Evolutionary conservation across 805 yeast species (phyloP), one percentile per base, ranked within the genome.

Genomic region (Ogataea neopini): DNA sequence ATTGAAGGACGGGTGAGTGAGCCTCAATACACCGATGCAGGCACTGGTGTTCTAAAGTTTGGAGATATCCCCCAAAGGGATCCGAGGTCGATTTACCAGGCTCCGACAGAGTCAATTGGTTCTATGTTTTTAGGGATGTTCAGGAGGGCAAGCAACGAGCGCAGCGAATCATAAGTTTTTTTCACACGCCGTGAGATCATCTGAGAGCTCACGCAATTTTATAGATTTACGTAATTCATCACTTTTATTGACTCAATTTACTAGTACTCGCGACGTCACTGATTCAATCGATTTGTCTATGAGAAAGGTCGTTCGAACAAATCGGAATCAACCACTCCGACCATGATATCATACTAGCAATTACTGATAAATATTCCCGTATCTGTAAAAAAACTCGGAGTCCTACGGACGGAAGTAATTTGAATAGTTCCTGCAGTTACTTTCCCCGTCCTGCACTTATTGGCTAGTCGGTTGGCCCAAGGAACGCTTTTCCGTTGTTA

Each of bases 41-140:
- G 32, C 13, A 18, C 18, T n/a, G n/a, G 14, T 33, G 40, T 25
- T 20, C 50, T 43, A 17, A 33, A 25, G 25, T 60, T 53, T 26
- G 40, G 49, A 1, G 63, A 58, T 7, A 33, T 60, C 5, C 52
- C 55, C 15, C 68, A 60, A 40, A 45, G 56, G 6, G 40, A 33
- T 8, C 50, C 51, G 1, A 50, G 51, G 1, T 23, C 48, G 4
- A 59, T 59, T 5, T 60, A 58, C 51, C 71, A 60, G 45, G 50
- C 35, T 5, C 61, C 68, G 44, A 54, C 63, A 3, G 70, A 67
- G 37, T 53, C 68, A 6, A 42, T 68, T 6, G 60, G 65, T 2
- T 49, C 56, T 6, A 59, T 65, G 58, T 52, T 68, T 33, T 22
- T 54, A 34, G 50, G 52, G 11, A 32, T 68, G 19, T 62, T 66